Conservation (phyloP, 2,329 filamentous ascomycete genomes). For the Sphaerostilbella broomeana region DNA sequence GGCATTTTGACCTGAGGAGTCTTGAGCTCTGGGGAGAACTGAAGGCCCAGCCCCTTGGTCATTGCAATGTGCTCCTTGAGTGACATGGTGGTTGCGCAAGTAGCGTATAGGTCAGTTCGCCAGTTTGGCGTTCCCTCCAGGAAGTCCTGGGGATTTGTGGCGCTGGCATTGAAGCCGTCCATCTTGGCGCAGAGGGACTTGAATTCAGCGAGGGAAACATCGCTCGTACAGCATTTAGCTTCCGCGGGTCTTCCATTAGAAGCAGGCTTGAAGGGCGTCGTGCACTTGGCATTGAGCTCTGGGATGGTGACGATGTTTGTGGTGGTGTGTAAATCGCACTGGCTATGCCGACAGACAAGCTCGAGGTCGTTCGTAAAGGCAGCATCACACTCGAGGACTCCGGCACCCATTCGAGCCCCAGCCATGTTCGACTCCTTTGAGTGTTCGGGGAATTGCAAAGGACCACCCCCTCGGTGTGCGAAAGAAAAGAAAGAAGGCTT, state of each 20-base stretch:
- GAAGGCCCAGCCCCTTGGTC: conserved; percentile 50
- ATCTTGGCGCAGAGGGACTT: conserved; percentile 63
- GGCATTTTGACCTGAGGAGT: conserved; percentile 64
- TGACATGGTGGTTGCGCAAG: conserved; percentile 55
- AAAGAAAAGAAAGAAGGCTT: conserved; percentile 51
- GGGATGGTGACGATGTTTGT: conserved; percentile 59
- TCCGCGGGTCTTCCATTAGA: conserved; percentile 43
- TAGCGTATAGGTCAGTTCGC: conserved; percentile 59
- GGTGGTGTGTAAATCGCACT: conserved; percentile 63
- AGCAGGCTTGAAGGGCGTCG: conserved; percentile 52
- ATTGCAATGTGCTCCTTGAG: conserved; percentile 57
- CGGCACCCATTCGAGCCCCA: conserved; percentile 60
- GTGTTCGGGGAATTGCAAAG: conserved; percentile 60
- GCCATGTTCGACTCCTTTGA: conserved; percentile 52
- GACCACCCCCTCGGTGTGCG: conserved; percentile 55
- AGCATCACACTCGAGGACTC: conserved; percentile 62
- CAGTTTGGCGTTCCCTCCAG: conserved; percentile 53
- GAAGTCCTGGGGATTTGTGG: conserved; percentile 51
- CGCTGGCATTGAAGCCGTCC: conserved; percentile 55
- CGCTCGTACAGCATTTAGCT: conserved; percentile 64
- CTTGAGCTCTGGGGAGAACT: conserved; percentile 64
- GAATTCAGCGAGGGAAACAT: conserved; percentile 63
- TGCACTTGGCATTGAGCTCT: conserved; percentile 58
- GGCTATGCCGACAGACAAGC: conserved; percentile 62
- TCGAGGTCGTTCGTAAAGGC: conserved; percentile 58